Conservation (phyloP, 2,329 filamentous ascomycete genomes). For the Cucurbitaria berberidis region DNA sequence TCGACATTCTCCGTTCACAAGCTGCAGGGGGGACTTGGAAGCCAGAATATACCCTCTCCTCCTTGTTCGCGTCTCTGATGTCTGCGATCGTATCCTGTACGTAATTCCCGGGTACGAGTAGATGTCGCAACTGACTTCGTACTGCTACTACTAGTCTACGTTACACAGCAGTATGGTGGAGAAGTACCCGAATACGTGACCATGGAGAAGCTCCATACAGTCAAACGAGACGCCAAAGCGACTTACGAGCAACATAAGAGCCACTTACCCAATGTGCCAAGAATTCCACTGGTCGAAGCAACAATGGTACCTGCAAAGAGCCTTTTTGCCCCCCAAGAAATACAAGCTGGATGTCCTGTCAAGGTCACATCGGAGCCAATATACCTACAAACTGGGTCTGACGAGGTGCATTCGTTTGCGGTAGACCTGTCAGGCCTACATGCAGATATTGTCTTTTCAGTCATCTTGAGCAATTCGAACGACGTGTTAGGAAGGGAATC, state of each 20-base stretch:
- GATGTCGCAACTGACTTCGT: background rate
- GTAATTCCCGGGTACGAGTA: background rate
- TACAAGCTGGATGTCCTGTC: slow-evolving; percentile 1
- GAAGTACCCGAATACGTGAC: slow-evolving; percentile 3
- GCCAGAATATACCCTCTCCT: slow-evolving; percentile 10
- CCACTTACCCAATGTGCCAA: slow-evolving; percentile 1
- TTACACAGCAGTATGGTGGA: background rate
- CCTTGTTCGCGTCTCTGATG: slow-evolving; percentile 11
- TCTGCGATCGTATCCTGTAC: slow-evolving; percentile 16
- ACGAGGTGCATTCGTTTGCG: slow-evolving; percentile 7
- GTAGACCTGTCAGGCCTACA: slow-evolving; percentile 6
- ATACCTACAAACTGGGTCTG: slow-evolving; percentile 5
- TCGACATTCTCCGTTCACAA: slow-evolving; percentile 10
- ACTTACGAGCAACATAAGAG: slow-evolving; percentile 2
- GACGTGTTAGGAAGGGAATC: slow-evolving; percentile 3
- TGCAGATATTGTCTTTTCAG: slow-evolving; percentile 3
- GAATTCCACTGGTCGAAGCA: slow-evolving; percentile 5
- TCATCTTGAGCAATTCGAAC: slow-evolving; percentile 1
- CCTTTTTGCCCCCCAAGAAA: background rate
- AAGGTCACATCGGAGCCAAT: slow-evolving; percentile 5
- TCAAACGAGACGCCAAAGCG: slow-evolving; percentile 1
- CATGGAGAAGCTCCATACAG: background rate
- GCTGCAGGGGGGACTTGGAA: slow-evolving; percentile 9
- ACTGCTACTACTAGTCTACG: slow-evolving; percentile 1
- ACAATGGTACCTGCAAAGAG: slow-evolving; percentile 3